Base-by-base conservation (phyloP, 257 asterid genomes). In the Fraxinus anomala region DNA sequence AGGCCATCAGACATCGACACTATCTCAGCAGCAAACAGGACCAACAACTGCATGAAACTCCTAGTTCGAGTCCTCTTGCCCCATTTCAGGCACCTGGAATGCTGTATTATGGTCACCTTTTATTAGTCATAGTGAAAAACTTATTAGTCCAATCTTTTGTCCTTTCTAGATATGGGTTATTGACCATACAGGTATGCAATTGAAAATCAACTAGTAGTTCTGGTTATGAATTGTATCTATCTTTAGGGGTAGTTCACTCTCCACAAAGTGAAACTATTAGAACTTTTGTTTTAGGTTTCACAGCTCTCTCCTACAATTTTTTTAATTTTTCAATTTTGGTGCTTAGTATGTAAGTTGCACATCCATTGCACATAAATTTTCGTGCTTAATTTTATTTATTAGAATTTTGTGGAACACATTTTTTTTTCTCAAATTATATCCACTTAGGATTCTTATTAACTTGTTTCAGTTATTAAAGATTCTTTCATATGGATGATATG, bases 51-150 rank as follows among this genome's bases (percentile, higher is more conserved):
- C 80, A 77, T 2, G 79, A 73, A 2, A 85, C 89, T 30, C 91
- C 96, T 28, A 78, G 83, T 85, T 90, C 88, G 79, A 89, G 89
- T 63, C 92, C 91, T 70, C 69, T 87, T 17, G 81, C 85, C 10
- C 91, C 93, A 26, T 59, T 77, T 56, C 96, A 88, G 80, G 84
- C 87, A 8, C 90, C 96, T 40, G 94, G 97, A 40, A 86, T 92
- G 91, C 84, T 89, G 24, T 93, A 91, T 83, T 92, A 86, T 82
- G 76, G 91, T 23, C 84, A 86, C 16, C 92, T 91, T 3, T 87
- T n/a, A 84, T 81, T 87, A 85, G 69, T 59, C 30, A 3, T 96
- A 87, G 84, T 89, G 82, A 86, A 31, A 36, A 71, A 33, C 59
- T 72, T 23, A 21, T 31, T 31, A 47, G 30, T 33, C 56, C 73